Percentiles rank a stretch among this genome's conserved stretches.
Conservation (phyloP, 2,329 filamentous ascomycete species). For the Blastomyces gilchristii region DNA sequence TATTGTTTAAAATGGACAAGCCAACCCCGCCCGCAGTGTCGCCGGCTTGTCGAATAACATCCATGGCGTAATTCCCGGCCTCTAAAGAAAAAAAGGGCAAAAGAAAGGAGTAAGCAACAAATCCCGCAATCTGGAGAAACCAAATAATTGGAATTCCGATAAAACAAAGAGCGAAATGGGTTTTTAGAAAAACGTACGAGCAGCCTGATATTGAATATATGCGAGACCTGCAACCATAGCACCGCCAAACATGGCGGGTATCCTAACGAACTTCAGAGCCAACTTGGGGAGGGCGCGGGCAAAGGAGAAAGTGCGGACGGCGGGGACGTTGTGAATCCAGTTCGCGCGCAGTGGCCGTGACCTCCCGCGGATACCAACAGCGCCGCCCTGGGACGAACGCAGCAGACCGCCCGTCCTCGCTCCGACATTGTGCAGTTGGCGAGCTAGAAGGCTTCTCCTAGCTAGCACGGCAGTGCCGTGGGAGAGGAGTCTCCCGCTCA, state of each 20-base stretch:
- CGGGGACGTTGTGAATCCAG: conserved; percentile 68
- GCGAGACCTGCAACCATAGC: conserved; percentile 76
- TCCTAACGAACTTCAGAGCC: conserved; percentile 74
- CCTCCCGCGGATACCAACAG: conserved; percentile 37
- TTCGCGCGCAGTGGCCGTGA: conserved; percentile 64
- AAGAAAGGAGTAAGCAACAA: conserved; percentile 2
- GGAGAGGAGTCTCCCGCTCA: conserved; percentile 67
- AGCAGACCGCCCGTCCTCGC: conserved; percentile 60
- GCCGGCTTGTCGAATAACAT: conserved; percentile 62
- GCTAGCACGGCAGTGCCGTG: conserved; percentile 59
- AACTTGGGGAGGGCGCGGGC: conserved; percentile 67
- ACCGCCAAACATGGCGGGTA: conserved; percentile 87
- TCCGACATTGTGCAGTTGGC: conserved; percentile 51
- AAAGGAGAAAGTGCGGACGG: conserved; percentile 56
- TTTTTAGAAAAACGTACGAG: conserved; percentile 48
- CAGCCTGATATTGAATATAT: conserved; percentile 93
- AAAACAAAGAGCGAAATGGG: conserved; percentile 1
- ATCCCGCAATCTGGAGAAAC: neutral
- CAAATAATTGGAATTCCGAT: neutral
- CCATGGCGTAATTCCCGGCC: conserved; percentile 66
- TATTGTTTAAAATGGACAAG: conserved; percentile 57
- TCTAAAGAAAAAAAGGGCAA: conserved; percentile 36
- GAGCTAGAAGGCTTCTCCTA: conserved; percentile 50
- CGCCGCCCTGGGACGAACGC: conserved; percentile 47
- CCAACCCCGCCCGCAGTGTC: conserved; percentile 62